Evolutionary conservation across 1,139 yeast genomes (phyloP).

Genomic region (Casaregolazyma suthepensis): DNA sequence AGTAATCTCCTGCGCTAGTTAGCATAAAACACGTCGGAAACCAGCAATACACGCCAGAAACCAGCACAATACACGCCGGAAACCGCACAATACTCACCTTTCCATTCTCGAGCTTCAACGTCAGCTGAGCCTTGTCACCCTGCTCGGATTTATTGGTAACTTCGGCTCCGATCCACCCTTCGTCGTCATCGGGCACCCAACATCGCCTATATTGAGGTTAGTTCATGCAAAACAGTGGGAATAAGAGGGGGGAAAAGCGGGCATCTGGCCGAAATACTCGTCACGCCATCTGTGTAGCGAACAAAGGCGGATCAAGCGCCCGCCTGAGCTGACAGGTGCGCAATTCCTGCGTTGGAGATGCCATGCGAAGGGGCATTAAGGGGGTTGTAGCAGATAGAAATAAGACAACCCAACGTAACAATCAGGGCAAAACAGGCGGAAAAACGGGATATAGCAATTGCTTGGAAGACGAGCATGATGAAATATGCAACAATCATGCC

Average conservation of each 20-base stretch:
- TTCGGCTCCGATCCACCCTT: constrained; percentile 91
- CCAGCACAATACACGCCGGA: too few relatives aligned
- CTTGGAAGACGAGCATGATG: not conserved
- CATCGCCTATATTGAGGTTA: constrained; percentile 48
- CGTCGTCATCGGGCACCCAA: constrained; percentile 86
- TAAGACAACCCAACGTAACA: not conserved
- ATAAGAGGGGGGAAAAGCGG: not conserved
- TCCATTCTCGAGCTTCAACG: constrained; percentile 58
- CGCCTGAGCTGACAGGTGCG: not conserved
- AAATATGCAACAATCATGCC: not conserved
- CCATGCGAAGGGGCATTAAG: not conserved
- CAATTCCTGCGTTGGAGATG: not conserved
- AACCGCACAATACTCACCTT: constrained; percentile 18
- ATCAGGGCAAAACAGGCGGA: not conserved
- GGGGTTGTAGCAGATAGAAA: not conserved
- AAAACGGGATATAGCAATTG: not conserved
- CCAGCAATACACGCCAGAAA: not conserved
- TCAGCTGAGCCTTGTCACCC: constrained; percentile 48
- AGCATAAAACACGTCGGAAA: not conserved
- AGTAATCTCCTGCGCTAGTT: constrained; percentile 19
- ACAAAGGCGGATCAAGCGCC: not conserved
- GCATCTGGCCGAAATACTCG: not conserved
- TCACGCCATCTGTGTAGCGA: not conserved
- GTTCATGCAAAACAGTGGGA: not conserved
- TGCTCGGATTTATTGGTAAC: constrained; percentile 51